A percentile compares a stretch with the other conserved stretches of the same genome.
Evolutionary conservation across 2,329 filamentous ascomycete species (phyloP).

Genomic region (Xylaria sp.): DNA sequence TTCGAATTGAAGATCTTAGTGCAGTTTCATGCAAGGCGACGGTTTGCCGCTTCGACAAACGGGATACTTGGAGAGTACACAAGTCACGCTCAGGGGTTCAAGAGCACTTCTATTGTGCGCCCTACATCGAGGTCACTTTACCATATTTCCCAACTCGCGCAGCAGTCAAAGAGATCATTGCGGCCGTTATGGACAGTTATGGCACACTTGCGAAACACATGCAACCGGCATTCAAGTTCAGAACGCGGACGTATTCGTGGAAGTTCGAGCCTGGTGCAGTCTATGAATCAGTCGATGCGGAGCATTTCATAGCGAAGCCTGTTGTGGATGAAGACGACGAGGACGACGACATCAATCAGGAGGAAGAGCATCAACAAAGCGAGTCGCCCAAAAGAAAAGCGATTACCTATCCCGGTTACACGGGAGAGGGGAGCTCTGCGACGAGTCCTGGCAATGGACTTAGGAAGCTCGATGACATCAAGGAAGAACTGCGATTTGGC

Average conservation of each 20-base stretch:
- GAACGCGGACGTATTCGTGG: constrained; percentile 21
- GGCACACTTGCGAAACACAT: constrained; percentile 26
- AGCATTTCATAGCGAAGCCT: constrained; percentile 25
- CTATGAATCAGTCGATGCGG: constrained; percentile 28
- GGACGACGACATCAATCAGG: background rate
- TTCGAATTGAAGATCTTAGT: constrained; percentile 25
- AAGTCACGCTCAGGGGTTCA: constrained; percentile 26
- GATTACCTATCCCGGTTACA: constrained; percentile 12
- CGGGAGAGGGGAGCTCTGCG: constrained; percentile 8
- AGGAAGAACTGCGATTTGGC: constrained; percentile 27
- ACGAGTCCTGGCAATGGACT: background rate
- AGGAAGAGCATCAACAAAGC: constrained; percentile 17
- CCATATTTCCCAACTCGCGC: constrained; percentile 27
- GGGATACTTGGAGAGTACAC: constrained; percentile 31
- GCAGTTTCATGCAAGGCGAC: constrained; percentile 29
- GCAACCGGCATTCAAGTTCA: constrained; percentile 36
- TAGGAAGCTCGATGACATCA: constrained; percentile 26
- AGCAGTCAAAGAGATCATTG: constrained; percentile 29
- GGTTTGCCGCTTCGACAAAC: constrained; percentile 32
- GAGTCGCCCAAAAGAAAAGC: constrained; percentile 6
- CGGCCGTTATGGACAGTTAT: constrained; percentile 29
- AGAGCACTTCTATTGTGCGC: constrained; percentile 36
- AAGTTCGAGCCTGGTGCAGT: constrained; percentile 36
- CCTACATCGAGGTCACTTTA: constrained; percentile 32
- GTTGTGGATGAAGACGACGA: constrained; percentile 10